phyloP scores from a whole-genome alignment of 83 land plant genomes.

The Larix sibirica region DNA sequence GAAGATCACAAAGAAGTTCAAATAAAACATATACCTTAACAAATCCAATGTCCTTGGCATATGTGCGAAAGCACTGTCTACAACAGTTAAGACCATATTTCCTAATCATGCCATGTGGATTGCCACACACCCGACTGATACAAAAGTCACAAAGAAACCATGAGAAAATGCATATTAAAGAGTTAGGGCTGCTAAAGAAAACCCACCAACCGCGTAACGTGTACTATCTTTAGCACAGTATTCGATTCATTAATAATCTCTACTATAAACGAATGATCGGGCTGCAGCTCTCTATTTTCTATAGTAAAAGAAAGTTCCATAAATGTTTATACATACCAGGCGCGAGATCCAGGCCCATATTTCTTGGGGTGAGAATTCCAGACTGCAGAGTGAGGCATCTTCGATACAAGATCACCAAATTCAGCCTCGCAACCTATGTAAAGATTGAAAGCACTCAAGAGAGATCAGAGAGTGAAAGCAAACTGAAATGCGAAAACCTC shows the following conservation, averaged over 20 bases:
- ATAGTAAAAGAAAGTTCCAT: not conserved
- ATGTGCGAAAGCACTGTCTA: slow-evolving; percentile 52
- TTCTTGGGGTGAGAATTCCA: slow-evolving; percentile 66
- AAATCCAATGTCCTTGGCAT: slow-evolving; percentile 51
- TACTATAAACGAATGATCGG: not conserved
- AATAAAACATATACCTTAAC: slow-evolving; percentile 20
- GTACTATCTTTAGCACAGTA: not conserved
- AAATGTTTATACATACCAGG: slow-evolving; percentile 27
- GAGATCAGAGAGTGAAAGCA: too few species aligned
- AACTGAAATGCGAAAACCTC: too few species aligned
- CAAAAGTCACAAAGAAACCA: not conserved
- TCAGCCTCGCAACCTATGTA: too few species aligned
- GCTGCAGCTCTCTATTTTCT: not conserved
- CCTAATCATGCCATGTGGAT: slow-evolving; percentile 37
- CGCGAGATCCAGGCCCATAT: slow-evolving; percentile 54
- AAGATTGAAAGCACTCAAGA: too few species aligned
- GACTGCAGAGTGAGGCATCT: slow-evolving; percentile 48
- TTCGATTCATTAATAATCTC: not conserved
- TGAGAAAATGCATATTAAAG: not conserved
- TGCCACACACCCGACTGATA: slow-evolving; percentile 40
- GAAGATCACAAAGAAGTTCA: too few species aligned
- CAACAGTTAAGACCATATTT: slow-evolving; percentile 43
- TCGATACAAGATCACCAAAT: too few species aligned
- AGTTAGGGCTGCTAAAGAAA: not conserved
- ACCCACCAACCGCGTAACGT: not conserved